phyloP scores from a whole-genome alignment of 2,329 filamentous ascomycete genomes.

The Fusarium buharicum region DNA sequence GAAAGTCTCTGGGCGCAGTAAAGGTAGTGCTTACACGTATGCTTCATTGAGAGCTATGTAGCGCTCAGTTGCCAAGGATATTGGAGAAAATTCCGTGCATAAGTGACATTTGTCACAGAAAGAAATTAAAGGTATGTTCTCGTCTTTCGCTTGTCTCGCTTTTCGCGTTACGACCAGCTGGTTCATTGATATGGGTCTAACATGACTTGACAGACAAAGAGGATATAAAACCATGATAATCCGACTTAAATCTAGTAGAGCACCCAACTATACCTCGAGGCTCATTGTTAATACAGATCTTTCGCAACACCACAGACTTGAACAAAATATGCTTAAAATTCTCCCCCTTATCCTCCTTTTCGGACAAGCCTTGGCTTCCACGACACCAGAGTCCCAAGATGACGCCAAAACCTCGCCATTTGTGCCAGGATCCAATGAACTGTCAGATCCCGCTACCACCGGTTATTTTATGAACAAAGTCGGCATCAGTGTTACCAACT shows the following conservation, averaged over 20 bases:
- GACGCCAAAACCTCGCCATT: not conserved
- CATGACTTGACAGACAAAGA: not conserved
- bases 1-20: not conserved
- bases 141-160: not conserved
- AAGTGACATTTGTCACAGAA: no score
- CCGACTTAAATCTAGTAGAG: no score
- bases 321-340: not conserved
- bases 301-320: not conserved
- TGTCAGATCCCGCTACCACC: constrained; percentile 1
- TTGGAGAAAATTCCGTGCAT: not conserved
- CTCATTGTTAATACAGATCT: not conserved
- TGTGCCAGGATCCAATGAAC: not conserved
- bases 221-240: not conserved
- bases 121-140: not conserved
- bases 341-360: not conserved
- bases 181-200: not conserved
- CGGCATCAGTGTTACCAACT: constrained; percentile 3
- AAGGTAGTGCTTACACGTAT: not conserved
- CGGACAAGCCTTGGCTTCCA: not conserved
- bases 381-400: not conserved
- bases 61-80: not conserved
- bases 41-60: not conserved
- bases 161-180: not conserved
- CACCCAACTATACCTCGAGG: no score
- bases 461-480: constrained; percentile 6